phyloP scores from a whole-genome alignment of 2,329 filamentous ascomycete genomes.

The Epichloe amarillans region DNA sequence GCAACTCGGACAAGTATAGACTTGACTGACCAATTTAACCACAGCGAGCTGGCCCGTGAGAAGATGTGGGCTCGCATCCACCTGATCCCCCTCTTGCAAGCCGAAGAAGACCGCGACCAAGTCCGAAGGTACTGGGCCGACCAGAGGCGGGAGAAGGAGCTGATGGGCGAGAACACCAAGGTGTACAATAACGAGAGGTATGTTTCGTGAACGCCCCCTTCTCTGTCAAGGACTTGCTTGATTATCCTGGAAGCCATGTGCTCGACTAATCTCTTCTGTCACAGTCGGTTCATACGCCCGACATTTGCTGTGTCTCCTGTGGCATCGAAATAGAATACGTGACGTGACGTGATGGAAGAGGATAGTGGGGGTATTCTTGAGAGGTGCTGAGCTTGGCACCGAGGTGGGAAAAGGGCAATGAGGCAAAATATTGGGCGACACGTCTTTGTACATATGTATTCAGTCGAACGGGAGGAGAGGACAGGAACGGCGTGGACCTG shows the following conservation, averaged over 20 bases:
- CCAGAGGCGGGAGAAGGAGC: slow-evolving; percentile 77
- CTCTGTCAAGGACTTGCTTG: neutral
- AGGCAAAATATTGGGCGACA: neutral
- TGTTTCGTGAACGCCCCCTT: slow-evolving; percentile 17
- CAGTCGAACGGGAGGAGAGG: neutral
- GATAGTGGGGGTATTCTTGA: neutral
- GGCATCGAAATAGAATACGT: slow-evolving; percentile 37
- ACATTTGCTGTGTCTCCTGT: slow-evolving; percentile 64
- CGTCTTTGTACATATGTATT: slow-evolving; percentile 1
- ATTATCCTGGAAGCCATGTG: neutral
- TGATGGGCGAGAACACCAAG: slow-evolving; percentile 71
- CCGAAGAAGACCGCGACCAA: slow-evolving; percentile 92
- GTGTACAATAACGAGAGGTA: slow-evolving; percentile 85
- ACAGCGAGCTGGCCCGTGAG: slow-evolving; percentile 81
- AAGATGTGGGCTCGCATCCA: slow-evolving; percentile 98
- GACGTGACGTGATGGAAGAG: neutral
- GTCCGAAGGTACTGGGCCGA: slow-evolving; percentile 78
- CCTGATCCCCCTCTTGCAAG: slow-evolving; percentile 84
- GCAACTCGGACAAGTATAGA: too few species aligned
- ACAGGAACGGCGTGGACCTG: too few species aligned
- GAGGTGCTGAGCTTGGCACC: too few species aligned
- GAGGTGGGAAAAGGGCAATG: neutral
- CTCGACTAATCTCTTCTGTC: neutral
- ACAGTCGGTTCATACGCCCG: slow-evolving; percentile 60
- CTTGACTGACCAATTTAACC: neutral